Base-by-base conservation (phyloP, 1,139 yeast genomes). In the Zygoascus sp. region DNA sequence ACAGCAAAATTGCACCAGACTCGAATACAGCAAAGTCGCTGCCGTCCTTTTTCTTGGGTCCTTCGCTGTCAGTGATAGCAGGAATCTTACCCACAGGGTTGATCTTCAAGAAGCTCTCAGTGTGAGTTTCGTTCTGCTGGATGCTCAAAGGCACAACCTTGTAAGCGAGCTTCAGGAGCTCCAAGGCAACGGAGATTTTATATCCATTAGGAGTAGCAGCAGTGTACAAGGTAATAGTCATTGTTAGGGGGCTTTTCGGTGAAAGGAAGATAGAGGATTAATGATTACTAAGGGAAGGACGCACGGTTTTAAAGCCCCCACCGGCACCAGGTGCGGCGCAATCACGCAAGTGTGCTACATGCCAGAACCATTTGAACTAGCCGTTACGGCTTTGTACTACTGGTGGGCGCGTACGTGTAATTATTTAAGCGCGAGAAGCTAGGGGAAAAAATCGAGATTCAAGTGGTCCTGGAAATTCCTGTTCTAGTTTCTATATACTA, bases 71-170 rank as follows among this genome's bases (percentile, higher is more conserved):
- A 49, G 89, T 85, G 50, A 90, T 75, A 1, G 96, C 96, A 2
- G 97, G 97, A 8, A 90, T 95, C 52, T 97, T 74, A 1, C 96
- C 96, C 64, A 89, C 89, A 30, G 97, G 97, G 66, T 89, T 89
- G 57, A 90, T 82, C 30, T 72, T 65, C 46, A 76, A 60, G 56
- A 70, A 81, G 80, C 81, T 77, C 1, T 69, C 74, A 51, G 72
- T 69, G 58, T 80, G 80, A 51, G 74, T 79, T 15, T 59, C 73
- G 42, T 65, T 63, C 21, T 60, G 65, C 2, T 52, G 13, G 43
- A 80, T 62, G n/a, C 17, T 21, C 20, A 23, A 25, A 5, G 30
- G 51, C 38, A 72, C 63, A 38, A 69, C 66, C 41, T 77, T 71
- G 59, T 78, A 79, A 25, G 74, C 68, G 35, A 79, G 56, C 0